Evolutionary conservation across 1,284 basidiomycete genomes (phyloP).

Genomic region (Apiotrichum brassicae): DNA sequence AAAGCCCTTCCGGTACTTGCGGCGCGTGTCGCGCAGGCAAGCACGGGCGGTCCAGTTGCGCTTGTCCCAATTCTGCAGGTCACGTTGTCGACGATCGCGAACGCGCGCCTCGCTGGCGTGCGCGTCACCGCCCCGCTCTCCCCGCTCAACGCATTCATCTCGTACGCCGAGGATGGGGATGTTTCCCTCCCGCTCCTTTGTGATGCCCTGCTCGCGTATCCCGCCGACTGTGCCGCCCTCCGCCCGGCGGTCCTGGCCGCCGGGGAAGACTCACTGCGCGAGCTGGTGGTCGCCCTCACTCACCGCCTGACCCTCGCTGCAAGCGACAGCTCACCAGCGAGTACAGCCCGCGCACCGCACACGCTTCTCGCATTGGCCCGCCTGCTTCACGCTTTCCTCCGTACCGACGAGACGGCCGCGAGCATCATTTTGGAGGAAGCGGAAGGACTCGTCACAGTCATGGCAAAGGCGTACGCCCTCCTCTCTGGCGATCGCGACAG

Average conservation of each 20-base stretch:
- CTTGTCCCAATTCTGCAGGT: slow-evolving; percentile 2
- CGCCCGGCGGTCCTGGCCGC: slow-evolving; percentile 1
- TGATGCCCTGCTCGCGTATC: slow-evolving; percentile 19
- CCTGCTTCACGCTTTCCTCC: slow-evolving; percentile 12
- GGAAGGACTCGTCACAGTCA: slow-evolving; percentile 18
- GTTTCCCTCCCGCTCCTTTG: background rate
- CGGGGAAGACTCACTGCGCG: background rate
- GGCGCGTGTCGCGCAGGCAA: slow-evolving; percentile 1
- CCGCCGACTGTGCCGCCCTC: slow-evolving; percentile 6
- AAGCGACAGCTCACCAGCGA: background rate
- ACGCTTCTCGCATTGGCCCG: slow-evolving; percentile 3
- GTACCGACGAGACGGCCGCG: background rate
- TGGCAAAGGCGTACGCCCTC: slow-evolving; percentile 19
- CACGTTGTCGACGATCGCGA: slow-evolving; percentile 9
- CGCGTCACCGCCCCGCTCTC: background rate
- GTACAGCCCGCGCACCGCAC: background rate
- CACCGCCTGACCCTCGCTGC: background rate
- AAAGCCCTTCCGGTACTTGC: slow-evolving; percentile 8
- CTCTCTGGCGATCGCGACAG: slow-evolving; percentile 6
- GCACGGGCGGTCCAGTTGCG: background rate
- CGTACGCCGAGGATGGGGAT: background rate
- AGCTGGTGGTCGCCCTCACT: background rate
- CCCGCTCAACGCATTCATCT: slow-evolving; percentile 11
- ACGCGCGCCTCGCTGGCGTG: slow-evolving; percentile 3
- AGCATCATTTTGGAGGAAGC: slow-evolving; percentile 2